Evolutionary conservation across 108 stramenopile genomes (phyloP).

Genomic region (Stephanodiscus triporus): DNA sequence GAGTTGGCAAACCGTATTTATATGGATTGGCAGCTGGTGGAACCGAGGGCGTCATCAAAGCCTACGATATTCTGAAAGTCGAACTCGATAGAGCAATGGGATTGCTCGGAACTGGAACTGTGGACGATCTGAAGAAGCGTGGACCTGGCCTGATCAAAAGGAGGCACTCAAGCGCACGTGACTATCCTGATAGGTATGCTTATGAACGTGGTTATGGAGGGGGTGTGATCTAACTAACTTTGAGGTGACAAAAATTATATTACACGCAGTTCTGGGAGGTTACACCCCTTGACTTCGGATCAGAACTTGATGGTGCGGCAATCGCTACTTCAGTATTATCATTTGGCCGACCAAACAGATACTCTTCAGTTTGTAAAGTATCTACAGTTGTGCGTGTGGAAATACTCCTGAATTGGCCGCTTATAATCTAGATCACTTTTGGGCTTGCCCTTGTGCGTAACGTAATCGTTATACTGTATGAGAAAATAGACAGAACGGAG

Average conservation of each 20-base stretch:
- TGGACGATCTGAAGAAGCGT: slow-evolving; percentile 87
- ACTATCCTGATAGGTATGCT: slow-evolving; percentile 91
- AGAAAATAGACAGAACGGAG: background rate
- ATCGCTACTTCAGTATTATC: too few relatives aligned
- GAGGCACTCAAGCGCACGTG: slow-evolving; percentile 69
- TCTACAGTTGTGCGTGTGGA: background rate
- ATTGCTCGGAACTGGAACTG: slow-evolving; percentile 84
- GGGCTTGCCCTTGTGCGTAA: too few relatives aligned
- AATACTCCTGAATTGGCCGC: background rate
- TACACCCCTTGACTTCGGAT: background rate
- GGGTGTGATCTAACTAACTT: slow-evolving; percentile 76
- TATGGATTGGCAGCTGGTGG: slow-evolving; percentile 96
- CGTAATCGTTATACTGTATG: background rate
- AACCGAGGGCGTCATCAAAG: slow-evolving; percentile 85
- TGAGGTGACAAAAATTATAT: background rate
- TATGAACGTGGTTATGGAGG: slow-evolving; percentile 90
- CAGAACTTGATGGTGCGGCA: background rate
- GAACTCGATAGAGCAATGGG: slow-evolving; percentile 93
- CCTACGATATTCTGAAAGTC: slow-evolving; percentile 83
- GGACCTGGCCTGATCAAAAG: slow-evolving; percentile 90
- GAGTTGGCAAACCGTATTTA: slow-evolving; percentile 95
- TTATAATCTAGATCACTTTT: background rate
- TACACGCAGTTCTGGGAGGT: background rate
- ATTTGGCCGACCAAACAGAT: too few relatives aligned
- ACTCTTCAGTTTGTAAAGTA: too few relatives aligned